These are phyloP conservation scores for Polytolypa hystricis DNA, from an alignment of 2,329 filamentous ascomycete genomes.

Conservation along the genomic window DNA sequence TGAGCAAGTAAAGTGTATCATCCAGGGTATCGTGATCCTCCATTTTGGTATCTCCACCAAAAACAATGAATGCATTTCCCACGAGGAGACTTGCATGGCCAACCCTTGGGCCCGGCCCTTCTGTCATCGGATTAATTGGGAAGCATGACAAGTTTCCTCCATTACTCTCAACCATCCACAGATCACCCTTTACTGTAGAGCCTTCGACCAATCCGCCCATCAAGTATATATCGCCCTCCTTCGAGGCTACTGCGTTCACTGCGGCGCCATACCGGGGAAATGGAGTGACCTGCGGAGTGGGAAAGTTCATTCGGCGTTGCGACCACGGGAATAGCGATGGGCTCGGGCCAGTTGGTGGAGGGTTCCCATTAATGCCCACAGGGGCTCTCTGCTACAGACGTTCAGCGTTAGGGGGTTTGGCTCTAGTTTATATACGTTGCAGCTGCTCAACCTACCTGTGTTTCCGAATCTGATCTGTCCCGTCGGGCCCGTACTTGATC, in stretches of 20 bases:
- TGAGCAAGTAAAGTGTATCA: constrained; percentile 90
- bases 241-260: constrained; percentile 83
- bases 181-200: constrained; percentile 87
- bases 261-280: constrained; percentile 96
- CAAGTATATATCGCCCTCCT: constrained; percentile 93
- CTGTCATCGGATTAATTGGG: constrained; percentile 79
- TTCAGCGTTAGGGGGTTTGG: no score
- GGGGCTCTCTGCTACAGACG: constrained; percentile 16
- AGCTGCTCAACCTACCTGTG: constrained; percentile 35
- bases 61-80: constrained; percentile 97
- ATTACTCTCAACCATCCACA: constrained; percentile 95
- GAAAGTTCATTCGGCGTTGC: constrained; percentile 76
- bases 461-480: constrained; percentile 45
- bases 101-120: constrained; percentile 88
- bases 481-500: constrained; percentile 52
- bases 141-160: constrained; percentile 75
- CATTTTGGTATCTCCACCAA: constrained; percentile 95
- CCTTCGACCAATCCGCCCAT: constrained; percentile 96
- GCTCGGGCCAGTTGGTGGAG: constrained; percentile 44
- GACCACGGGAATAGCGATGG: constrained; percentile 92
- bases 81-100: constrained; percentile 89
- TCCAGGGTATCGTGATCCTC: constrained; percentile 85
- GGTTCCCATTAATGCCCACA: constrained; percentile 45
- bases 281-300: constrained; percentile 67
- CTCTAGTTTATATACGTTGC: neutral